Base-by-base conservation (phyloP, 179 eudicot genomes). In the Patellifolia procumbens region DNA sequence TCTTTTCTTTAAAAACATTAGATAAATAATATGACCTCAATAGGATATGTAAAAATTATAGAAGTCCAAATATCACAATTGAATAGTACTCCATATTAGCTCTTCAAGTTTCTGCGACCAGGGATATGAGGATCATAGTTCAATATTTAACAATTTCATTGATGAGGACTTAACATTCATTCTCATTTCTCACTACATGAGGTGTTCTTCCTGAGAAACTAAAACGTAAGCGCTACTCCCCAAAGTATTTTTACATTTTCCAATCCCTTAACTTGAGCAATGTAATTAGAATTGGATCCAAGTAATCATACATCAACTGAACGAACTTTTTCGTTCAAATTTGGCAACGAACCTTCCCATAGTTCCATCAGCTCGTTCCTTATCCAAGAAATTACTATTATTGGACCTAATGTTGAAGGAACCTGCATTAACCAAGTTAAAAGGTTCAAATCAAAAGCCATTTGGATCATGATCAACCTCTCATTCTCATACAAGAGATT, bases 351-450 rank as follows among this genome's bases (percentile, higher is more conserved):
- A 79, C 97, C 97, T 80, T 92, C 97, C 97, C 97, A 92, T 22
- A 92, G 87, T 80, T 92, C 97, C 52, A 75, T 63, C 9, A 92
- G 85, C 75, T 94, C 98, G 55, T 82, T 88, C 71, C 94, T 87
- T 80, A 83, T 83, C 98, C 98, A 94, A 17, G 98, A 87, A 46
- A 91, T 70, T 26, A 91, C 78, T 16, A 94, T 55, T 69, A 92
- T 81, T 10, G 98, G 98, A 63, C 97, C 97, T 78, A 94, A 80
- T 10, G 97, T 94, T 16, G 91, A 91, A 0, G 98, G 98, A 45
- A 94, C 99, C 99, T 95, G 75, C 78, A 79, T 69, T 67, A 45
- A 82, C 48, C 62, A 62, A 77, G 17, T 43, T 42, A 20, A 7
- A 37, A 34, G 72, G 11, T 6, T 19, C 65, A 61, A 37, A 48